Evolutionary conservation across 148 eudicot species (phyloP).

Genomic region (Nepenthes gracilis): DNA sequence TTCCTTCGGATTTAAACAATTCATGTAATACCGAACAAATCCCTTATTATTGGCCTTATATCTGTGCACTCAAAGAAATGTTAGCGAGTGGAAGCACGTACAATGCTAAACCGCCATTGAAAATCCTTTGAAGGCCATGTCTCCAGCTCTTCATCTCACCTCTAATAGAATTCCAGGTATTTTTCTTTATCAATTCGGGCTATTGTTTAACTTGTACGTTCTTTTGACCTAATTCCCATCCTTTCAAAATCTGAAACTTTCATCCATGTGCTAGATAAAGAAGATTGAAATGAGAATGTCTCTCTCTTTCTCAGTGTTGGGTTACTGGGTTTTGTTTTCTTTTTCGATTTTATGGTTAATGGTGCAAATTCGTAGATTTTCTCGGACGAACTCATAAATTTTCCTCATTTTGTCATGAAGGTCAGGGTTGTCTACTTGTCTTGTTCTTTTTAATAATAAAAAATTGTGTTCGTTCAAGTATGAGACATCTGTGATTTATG

Average conservation of each 20-base stretch:
- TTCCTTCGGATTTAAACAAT: too few species aligned
- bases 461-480: too few species aligned
- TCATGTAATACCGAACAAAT: neutral
- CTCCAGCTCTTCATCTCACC: conserved; percentile 35
- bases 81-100: too few species aligned
- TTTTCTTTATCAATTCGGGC: neutral
- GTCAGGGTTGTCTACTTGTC: too few species aligned
- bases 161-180: conserved; percentile 41
- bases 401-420: too few species aligned
- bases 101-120: conserved; percentile 17
- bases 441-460: too few species aligned
- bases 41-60: conserved; percentile 8
- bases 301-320: neutral
- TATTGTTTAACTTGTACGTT: neutral
- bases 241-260: neutral
- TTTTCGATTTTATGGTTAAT: neutral
- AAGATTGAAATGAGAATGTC: too few species aligned
- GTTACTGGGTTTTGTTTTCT: neutral
- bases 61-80: neutral
- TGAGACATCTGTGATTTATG: too few species aligned
- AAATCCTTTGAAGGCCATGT: conserved; percentile 28
- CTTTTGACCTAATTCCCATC: neutral
- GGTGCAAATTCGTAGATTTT: too few species aligned
- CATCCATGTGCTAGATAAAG: too few species aligned
- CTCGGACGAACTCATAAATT: too few species aligned